Conservation (phyloP, 352 stramenopile species). For the Phytopythium ostracodes region DNA sequence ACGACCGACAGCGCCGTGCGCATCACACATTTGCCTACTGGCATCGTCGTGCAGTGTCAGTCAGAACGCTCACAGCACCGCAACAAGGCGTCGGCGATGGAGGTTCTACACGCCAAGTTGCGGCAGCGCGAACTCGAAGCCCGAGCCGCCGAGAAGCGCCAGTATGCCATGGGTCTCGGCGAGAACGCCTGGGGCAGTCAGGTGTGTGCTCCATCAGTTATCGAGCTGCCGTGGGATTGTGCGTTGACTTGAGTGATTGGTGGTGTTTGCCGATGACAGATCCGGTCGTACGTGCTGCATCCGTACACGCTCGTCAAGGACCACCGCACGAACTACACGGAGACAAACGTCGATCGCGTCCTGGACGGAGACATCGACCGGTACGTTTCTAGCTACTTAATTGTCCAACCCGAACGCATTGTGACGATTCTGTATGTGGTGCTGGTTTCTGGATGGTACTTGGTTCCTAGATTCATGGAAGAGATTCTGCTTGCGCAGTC, state of each 20-base stretch:
- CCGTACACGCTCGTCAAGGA: constrained; percentile 99
- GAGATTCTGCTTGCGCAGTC: constrained; percentile 58
- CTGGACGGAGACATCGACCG: constrained; percentile 88
- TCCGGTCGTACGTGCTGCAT: constrained; percentile 97
- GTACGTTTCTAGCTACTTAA: constrained; percentile 11
- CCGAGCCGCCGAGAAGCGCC: constrained; percentile 35
- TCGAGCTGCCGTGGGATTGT: constrained; percentile 35
- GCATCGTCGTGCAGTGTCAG: constrained; percentile 92
- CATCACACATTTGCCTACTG: constrained; percentile 94
- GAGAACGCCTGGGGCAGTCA: constrained; percentile 76
- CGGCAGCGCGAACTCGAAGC: constrained; percentile 67
- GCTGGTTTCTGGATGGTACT: neutral
- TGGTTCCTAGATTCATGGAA: constrained; percentile 50
- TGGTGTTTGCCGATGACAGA: constrained; percentile 42
- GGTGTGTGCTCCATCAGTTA: constrained; percentile 21
- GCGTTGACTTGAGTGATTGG: constrained; percentile 7
- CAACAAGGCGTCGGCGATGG: constrained; percentile 93
- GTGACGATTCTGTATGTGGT: too few species aligned
- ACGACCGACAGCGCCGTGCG: constrained; percentile 95
- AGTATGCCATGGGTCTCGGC: constrained; percentile 59
- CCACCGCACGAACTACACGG: constrained; percentile 90
- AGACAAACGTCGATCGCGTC: constrained; percentile 81
- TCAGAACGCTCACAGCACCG: constrained; percentile 92
- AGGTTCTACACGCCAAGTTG: constrained; percentile 71
- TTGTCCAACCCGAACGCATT: too few species aligned